Evolutionary conservation across 805 yeast species (phyloP).

Genomic region (Hanseniaspora guilliermondii): DNA sequence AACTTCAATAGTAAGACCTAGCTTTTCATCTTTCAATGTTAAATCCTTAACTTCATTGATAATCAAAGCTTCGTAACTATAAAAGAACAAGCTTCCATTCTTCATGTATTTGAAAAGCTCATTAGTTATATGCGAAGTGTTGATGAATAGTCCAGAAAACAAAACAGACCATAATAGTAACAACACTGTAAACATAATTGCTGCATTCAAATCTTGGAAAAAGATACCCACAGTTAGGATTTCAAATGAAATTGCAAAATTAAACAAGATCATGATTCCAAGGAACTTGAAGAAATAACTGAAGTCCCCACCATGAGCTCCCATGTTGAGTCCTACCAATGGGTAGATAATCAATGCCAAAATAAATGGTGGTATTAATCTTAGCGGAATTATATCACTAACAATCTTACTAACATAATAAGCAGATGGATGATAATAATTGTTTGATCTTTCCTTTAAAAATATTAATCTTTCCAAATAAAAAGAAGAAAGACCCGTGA

Average conservation of each 20-base stretch:
- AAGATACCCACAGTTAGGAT: constrained; percentile 79
- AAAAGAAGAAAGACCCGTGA: constrained; percentile 84
- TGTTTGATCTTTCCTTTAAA: constrained; percentile 85
- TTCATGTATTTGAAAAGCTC: constrained; percentile 59
- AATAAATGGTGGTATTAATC: constrained; percentile 84
- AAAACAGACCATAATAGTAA: constrained; percentile 71
- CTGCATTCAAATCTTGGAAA: constrained; percentile 80
- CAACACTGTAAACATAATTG: constrained; percentile 77
- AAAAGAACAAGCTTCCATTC: constrained; percentile 82
- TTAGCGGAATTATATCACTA: constrained; percentile 83
- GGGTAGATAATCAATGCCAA: constrained; percentile 77
- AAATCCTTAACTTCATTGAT: constrained; percentile 87
- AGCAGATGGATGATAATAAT: constrained; percentile 78
- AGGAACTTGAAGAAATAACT: constrained; percentile 61
- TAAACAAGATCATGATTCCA: constrained; percentile 63
- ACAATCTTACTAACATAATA: constrained; percentile 75
- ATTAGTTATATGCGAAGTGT: constrained; percentile 52
- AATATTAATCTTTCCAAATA: constrained; percentile 80
- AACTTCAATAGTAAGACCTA: constrained; percentile 85
- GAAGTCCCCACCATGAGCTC: constrained; percentile 26
- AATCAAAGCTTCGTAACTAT: constrained; percentile 84
- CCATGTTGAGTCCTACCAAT: constrained; percentile 73
- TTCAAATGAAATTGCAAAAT: constrained; percentile 73
- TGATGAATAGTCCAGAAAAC: constrained; percentile 88
- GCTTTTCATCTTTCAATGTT: constrained; percentile 74